Evolutionary conservation across 768 basidiomycete genomes (phyloP), one percentile per base, ranked within the genome.

Genomic region (Leccinellum albellum): DNA sequence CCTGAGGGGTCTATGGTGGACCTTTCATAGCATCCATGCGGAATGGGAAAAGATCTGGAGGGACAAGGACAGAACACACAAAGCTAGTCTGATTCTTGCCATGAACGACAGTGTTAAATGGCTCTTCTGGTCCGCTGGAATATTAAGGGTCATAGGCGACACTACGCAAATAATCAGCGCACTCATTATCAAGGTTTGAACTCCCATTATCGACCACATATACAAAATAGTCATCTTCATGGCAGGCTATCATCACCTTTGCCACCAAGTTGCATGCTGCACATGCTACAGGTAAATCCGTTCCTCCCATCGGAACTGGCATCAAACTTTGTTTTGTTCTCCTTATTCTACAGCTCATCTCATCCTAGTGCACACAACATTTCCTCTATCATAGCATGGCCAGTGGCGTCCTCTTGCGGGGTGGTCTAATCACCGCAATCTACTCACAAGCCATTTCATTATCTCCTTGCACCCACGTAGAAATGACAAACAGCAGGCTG

Each of bases 401-500:
- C 1, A 81, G 85, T 10, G 94, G 95, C 24, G 91, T 95, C 3
- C 80, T 94, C 15, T 66, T 90, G 14, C 85, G 94, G 32, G 87
- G 87, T 9, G 93, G 92, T 2, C 79, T 97, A 46, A 96, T 97
- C 63, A 87, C 90, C 1, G 86, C 90, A 1, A 87, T 97, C 35
- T 97, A 94, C 72, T 79, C 83, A 28, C 85, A 87, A 44, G 86
- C 88, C 1, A 77, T 97, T 23, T 80, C 76, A 26, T 79, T 98
- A 31, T 88, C 89, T 3, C 82, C 89, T 17, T 86, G 91, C 42
- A 84, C 92, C 6, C 83, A 94, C 8, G 85, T 86, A 1, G 85
- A 82, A 9, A 79, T 95, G 44, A 84, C 90, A 2, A 97, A 92
- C 65, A 94, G 94, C 21, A 89, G 17, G 8, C 17, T 37, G 35